Conservation (phyloP, 2,329 filamentous ascomycete genomes). For the Pseudogymnoascus sp. region DNA sequence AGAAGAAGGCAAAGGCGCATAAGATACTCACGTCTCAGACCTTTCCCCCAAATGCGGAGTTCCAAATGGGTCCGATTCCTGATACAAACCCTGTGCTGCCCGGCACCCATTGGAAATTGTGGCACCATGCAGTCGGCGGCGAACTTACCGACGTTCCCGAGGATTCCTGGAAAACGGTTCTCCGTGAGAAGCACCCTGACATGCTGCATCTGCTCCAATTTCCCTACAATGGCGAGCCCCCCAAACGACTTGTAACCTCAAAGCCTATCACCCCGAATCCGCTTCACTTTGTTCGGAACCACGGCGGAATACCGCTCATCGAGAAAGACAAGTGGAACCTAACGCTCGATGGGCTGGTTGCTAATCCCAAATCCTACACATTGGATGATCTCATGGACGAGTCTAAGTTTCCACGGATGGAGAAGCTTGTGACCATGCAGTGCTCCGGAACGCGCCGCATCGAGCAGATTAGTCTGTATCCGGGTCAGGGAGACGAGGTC, state of each 20-base stretch:
- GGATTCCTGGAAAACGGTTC: slow-evolving; percentile 49
- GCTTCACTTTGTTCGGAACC: slow-evolving; percentile 63
- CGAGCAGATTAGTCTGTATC: slow-evolving; percentile 58
- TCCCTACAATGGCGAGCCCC: slow-evolving; percentile 57
- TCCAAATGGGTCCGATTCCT: slow-evolving; percentile 47
- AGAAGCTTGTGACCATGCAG: slow-evolving; percentile 54
- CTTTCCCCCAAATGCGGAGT: slow-evolving; percentile 43
- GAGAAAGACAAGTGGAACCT: slow-evolving; percentile 47
- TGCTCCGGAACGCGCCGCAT: slow-evolving; percentile 62
- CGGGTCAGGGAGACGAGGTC: slow-evolving; percentile 58
- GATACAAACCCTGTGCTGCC: slow-evolving; percentile 49
- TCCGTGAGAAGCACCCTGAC: slow-evolving; percentile 49
- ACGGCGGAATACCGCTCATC: slow-evolving; percentile 63
- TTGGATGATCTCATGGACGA: slow-evolving; percentile 55
- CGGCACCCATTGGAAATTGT: slow-evolving; percentile 50
- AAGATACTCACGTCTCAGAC: slow-evolving; percentile 46
- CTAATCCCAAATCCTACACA: slow-evolving; percentile 47
- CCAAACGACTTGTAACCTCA: slow-evolving; percentile 48
- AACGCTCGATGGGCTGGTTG: slow-evolving; percentile 53
- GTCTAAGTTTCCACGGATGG: slow-evolving; percentile 48
- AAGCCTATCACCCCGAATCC: slow-evolving; percentile 52
- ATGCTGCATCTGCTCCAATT: slow-evolving; percentile 58
- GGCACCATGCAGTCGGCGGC: slow-evolving; percentile 46
- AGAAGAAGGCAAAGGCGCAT: slow-evolving; percentile 54
- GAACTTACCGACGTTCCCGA: slow-evolving; percentile 43